These are phyloP conservation scores for Lasiodiplodia theobromae DNA, from an alignment of 2,329 filamentous ascomycete genomes.

Conservation along the genomic window DNA sequence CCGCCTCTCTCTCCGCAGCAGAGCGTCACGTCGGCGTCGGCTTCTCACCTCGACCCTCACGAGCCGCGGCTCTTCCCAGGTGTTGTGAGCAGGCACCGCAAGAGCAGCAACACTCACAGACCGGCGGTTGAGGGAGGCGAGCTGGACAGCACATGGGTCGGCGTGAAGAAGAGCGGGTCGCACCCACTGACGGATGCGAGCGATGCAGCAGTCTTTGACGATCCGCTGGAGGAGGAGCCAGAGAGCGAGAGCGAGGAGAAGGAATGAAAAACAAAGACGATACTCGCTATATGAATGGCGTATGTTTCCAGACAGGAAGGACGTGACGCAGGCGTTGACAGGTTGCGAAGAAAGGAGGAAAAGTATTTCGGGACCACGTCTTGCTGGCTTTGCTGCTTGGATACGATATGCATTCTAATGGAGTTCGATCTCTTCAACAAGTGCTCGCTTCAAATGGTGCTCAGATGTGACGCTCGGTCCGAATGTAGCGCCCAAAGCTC, in stretches of 20 bases:
- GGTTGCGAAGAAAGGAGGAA: not conserved
- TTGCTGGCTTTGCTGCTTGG: not conserved
- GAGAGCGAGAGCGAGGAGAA: constrained; percentile 3
- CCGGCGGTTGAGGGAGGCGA: not conserved
- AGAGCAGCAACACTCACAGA: constrained; percentile 37
- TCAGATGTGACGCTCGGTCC: not conserved
- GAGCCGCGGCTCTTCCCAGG: constrained; percentile 78
- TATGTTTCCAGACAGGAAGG: not conserved
- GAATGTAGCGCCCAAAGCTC: too few species aligned
- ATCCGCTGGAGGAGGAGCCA: constrained; percentile 25
- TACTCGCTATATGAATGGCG: not conserved
- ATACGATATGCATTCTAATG: constrained; percentile 18
- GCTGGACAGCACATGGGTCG: constrained; percentile 14
- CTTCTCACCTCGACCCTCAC: constrained; percentile 52
- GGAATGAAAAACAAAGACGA: not conserved
- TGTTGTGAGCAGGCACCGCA: constrained; percentile 61
- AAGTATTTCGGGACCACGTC: not conserved
- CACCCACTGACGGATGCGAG: constrained; percentile 19
- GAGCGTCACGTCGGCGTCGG: constrained; percentile 36
- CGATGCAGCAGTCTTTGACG: constrained; percentile 25
- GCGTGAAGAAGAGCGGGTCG: constrained; percentile 17
- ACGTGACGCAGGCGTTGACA: not conserved
- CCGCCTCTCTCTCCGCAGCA: constrained; percentile 33
- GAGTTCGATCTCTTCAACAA: constrained; percentile 8
- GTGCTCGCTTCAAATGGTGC: not conserved